phyloP scores from a whole-genome alignment of 345 rosid species.

The Linum lewisii region DNA sequence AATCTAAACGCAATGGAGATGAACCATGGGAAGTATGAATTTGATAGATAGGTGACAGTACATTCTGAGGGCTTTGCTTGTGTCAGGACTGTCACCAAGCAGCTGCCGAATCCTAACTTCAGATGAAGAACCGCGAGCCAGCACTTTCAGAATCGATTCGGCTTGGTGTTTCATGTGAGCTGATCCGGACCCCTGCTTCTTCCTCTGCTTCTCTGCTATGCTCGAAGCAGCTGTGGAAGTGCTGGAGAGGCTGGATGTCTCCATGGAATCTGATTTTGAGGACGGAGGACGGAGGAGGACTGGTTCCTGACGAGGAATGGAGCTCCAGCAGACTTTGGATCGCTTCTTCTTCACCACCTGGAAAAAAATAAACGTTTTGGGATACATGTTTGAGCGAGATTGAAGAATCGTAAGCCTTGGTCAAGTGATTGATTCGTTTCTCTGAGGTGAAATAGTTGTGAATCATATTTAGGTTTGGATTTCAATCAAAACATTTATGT shows the following conservation, averaged over 20 bases:
- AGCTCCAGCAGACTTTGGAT: slow-evolving; percentile 31
- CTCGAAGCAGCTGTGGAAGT: slow-evolving; percentile 43
- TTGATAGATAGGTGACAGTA: slow-evolving; percentile 14
- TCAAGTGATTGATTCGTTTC: not conserved
- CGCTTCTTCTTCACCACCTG: slow-evolving; percentile 54
- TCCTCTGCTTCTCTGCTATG: slow-evolving; percentile 13
- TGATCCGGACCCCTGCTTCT: slow-evolving; percentile 24
- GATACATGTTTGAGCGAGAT: not conserved
- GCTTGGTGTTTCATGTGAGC: slow-evolving; percentile 49
- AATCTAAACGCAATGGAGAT: no score
- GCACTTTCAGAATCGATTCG: slow-evolving; percentile 62
- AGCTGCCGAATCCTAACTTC: slow-evolving; percentile 64
- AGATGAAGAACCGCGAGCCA: slow-evolving; percentile 48
- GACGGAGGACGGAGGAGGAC: slow-evolving; percentile 13
- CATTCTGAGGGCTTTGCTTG: slow-evolving; percentile 98
- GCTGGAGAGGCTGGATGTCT: slow-evolving; percentile 51
- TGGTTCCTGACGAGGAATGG: slow-evolving; percentile 11
- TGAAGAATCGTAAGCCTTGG: not conserved
- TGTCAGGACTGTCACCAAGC: slow-evolving; percentile 88
- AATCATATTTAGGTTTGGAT: no score
- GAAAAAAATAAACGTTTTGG: not conserved
- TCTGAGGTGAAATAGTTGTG: not conserved
- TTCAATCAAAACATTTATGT: no score
- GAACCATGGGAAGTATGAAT: no score
- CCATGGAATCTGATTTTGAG: slow-evolving; percentile 31